Percentiles rank a stretch among this genome's conserved stretches.
phyloP scores from a whole-genome alignment of 116 monocot species.

The Posidonia oceanica region DNA sequence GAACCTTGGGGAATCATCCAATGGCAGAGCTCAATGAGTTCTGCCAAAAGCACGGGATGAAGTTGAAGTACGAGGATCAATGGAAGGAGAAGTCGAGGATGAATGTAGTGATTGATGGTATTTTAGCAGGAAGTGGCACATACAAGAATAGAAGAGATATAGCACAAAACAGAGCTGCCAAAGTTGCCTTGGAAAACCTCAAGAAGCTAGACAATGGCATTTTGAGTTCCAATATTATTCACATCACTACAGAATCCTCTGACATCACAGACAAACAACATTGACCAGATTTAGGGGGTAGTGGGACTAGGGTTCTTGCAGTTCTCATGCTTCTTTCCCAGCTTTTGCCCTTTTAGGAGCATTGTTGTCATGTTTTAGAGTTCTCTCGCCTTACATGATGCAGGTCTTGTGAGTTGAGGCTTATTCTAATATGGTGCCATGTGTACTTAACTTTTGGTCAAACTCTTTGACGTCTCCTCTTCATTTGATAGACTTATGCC shows the following conservation, averaged over 20 bases:
- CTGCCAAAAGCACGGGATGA: constrained; percentile 28
- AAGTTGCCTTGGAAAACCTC: constrained; percentile 31
- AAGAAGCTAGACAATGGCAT: not conserved
- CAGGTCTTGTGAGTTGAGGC: no score
- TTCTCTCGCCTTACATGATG: no score
- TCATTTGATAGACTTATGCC: no score
- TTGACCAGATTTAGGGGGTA: no score
- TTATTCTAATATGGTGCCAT: no score
- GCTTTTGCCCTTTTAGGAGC: no score
- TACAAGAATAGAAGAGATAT: constrained; percentile 30
- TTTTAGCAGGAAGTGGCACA: constrained; percentile 13
- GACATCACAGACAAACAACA: no score
- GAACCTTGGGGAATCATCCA: constrained; percentile 27
- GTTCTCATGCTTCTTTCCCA: no score
- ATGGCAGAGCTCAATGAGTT: constrained; percentile 30
- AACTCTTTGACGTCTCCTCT: no score
- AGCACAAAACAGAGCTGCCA: constrained; percentile 39
- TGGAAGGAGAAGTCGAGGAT: constrained; percentile 8
- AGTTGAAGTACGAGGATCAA: constrained; percentile 5
- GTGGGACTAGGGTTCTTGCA: no score
- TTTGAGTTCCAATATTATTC: not conserved
- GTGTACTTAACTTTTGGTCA: no score
- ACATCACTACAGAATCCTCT: not conserved
- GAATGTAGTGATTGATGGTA: constrained; percentile 22
- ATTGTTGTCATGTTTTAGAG: no score